phyloP scores from a whole-genome alignment of 148 eudicot genomes.

The Chenopodium album region DNA sequence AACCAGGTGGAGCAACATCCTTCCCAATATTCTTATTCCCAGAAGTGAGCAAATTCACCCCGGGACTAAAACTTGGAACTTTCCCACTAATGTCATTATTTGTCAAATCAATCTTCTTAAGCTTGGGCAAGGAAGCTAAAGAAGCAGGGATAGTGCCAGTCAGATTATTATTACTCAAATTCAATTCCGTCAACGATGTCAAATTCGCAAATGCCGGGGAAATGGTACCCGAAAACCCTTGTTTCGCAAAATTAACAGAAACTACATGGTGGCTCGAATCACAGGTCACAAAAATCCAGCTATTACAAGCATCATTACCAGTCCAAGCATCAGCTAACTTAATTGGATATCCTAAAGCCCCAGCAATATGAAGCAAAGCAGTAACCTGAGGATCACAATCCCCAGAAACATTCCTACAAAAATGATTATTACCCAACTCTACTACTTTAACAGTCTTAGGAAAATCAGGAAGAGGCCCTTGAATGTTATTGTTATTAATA shows the following conservation, averaged over 20 bases:
- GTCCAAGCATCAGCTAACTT: constrained; percentile 32
- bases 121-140: constrained; percentile 39
- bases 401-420: constrained; percentile 36
- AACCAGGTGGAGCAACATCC: constrained; percentile 17
- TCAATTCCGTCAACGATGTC: constrained; percentile 37
- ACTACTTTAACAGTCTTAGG: not conserved
- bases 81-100: constrained; percentile 55
- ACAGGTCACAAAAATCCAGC: constrained; percentile 43
- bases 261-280: constrained; percentile 37
- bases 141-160: constrained; percentile 46
- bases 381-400: constrained; percentile 55
- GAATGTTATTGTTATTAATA: constrained; percentile 49
- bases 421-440: constrained; percentile 31
- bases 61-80: constrained; percentile 33
- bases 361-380: constrained; percentile 38
- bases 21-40: constrained; percentile 42
- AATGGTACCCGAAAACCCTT: constrained; percentile 44
- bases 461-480: constrained; percentile 44
- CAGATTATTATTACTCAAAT: constrained; percentile 51
- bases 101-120: constrained; percentile 47
- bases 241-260: constrained; percentile 42
- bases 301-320: constrained; percentile 50
- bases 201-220: constrained; percentile 54
- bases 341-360: constrained; percentile 42
- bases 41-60: constrained; percentile 24